Conservation (phyloP, 2,329 filamentous ascomycete genomes). For the Fulvia fulva region DNA sequence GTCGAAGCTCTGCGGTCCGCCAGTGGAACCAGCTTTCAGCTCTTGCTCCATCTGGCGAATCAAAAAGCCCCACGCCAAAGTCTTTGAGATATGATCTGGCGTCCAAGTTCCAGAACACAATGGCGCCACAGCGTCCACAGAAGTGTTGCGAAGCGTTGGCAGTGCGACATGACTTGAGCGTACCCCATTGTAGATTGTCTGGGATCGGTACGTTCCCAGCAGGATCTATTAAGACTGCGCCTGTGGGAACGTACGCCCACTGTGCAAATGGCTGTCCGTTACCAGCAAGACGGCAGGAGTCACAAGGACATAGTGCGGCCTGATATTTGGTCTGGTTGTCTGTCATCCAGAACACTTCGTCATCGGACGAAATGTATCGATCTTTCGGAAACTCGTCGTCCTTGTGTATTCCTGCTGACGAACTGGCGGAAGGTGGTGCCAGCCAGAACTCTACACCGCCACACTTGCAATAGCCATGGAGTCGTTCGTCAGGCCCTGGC, state of each 20-base stretch:
- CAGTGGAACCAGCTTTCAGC: constrained; percentile 60
- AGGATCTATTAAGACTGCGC: constrained; percentile 47
- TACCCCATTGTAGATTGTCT: constrained; percentile 36
- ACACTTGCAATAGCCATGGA: constrained; percentile 53
- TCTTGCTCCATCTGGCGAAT: constrained; percentile 48
- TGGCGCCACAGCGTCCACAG: constrained; percentile 59
- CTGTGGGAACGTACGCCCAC: constrained; percentile 61
- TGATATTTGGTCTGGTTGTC: constrained; percentile 49
- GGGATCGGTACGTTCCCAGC: constrained; percentile 18
- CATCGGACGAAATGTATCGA: constrained; percentile 2
- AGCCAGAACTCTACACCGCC: constrained; percentile 56
- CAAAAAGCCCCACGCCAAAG: constrained; percentile 56
- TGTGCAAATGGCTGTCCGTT: constrained; percentile 61
- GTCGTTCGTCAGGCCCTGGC: constrained; percentile 7
- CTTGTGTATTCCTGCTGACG: constrained; percentile 43
- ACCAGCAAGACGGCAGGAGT: constrained; percentile 53
- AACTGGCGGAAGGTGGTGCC: constrained; percentile 50
- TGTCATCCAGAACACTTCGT: constrained; percentile 57
- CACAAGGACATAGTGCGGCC: constrained; percentile 58
- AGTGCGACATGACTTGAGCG: constrained; percentile 52
- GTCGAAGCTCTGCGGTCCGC: constrained; percentile 57
- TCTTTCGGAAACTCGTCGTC: not conserved
- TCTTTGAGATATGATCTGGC: constrained; percentile 56
- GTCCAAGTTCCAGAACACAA: constrained; percentile 58
- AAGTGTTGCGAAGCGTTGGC: constrained; percentile 58